Base-by-base conservation (phyloP, 2,329 filamentous ascomycete species). In the Torrubiellomyces zombiae region DNA sequence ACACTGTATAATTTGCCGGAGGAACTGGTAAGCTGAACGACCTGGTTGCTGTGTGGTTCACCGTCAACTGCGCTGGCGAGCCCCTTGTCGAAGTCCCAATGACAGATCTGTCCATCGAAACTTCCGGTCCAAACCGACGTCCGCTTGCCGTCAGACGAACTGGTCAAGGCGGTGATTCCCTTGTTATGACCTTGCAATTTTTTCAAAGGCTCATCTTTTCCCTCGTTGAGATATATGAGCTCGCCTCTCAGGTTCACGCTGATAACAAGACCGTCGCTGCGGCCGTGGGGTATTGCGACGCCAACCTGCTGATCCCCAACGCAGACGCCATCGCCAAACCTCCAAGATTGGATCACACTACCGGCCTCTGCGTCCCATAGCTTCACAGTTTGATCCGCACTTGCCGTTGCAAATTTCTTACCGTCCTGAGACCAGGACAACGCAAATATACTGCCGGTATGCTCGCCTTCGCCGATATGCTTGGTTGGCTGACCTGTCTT, bases 331-430 rank as follows among this genome's bases (percentile, higher is more conserved):
- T 85, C 76, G 13, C 85, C 83, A 46, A 95, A 67, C 34, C 68
- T 68, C 89, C 89, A 98, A 14, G 69, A 80, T 47, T 91, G 79
- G 6, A 75, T 60, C 12, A 69, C 68, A 44, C 77, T 77, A 17
- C 77, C 81, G 9, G 73, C 62, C 44, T 92, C 81, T 3, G 70
- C 73, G 43, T 95, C 85, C 89, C 89, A 98, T 14, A 94, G 66
- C 49, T 83, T 85, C 28, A 98, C 80, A 0, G 83, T 94, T 54
- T 89, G 82, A 47, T 98, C 89, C 7, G 82, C 86, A 42, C 83
- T 92, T 10, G 83, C 81, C 2, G 89, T 98, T 15, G 80, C 86
- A 36, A 98, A 73, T 38, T 70, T 72, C 44, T 74, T 83, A 14
- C 82, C 83, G 47, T 95, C 83, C 32, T 71, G 70, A 2, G 80